Base-by-base conservation (phyloP, 495 filamentous ascomycete species). In the Neurospora sp. region DNA sequence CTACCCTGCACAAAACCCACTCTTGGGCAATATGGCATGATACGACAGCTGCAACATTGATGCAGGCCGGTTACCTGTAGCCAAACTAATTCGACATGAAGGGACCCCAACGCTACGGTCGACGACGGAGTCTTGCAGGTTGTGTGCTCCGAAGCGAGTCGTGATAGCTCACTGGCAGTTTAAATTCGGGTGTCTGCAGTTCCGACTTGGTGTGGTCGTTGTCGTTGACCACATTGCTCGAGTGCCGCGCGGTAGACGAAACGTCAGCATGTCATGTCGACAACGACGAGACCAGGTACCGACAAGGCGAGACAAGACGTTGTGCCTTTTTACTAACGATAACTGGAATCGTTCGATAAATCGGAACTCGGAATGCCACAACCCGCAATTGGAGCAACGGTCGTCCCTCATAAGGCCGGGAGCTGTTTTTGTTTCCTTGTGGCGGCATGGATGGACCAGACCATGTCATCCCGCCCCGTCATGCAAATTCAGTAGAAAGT, bases 1-100 rank as follows among this genome's bases (percentile, higher is more conserved):
- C 27, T 22, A 27, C 22, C 38, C 20, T 69, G 53, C 59, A 69
- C 39, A 31, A 72, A 72, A 35, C 46, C 27, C 48, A 38, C 37
- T 44, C 7, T 31, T 39, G 48, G 31, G 53, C 59, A 39, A 72
- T 39, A 40, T 37, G 11, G 20, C 42, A 41, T 65, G 69, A 70
- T 42, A 73, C 53, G 73, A 70, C 46, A 70, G 41, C 61, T 75
- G 73, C 75, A 73, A 48, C 41, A 73, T 59, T 40, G 39, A 70
- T 41, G 73, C 73, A 72, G 65, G 72, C 46, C 40, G 59, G 18
- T 46, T 20, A 41, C 31, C 53, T 61, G 53, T 61, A 61, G 27
- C 27, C 42, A 68, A 38, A 37, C 31, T 41, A 41, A 65, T 71
- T 71, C n/a, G 16, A 42, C 5, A n/a, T n/a, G 20, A 70, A 70